Conservation (phyloP, 164 flowering plant genomes). For the Akebia trifoliata region DNA sequence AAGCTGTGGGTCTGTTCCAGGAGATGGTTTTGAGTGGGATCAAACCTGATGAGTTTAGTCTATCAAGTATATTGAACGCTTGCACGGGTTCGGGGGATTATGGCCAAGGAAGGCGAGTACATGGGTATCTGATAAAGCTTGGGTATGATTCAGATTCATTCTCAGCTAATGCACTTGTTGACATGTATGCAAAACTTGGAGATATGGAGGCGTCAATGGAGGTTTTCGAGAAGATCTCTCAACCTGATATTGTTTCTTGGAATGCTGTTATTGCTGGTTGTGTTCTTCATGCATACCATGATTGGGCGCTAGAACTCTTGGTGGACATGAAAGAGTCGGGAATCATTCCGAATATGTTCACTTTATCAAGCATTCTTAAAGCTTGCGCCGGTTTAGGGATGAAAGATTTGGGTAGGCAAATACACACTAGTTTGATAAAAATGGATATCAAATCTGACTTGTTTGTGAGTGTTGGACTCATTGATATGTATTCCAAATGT, state of each 20-base stretch:
- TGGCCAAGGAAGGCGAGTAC: slow-evolving; percentile 48
- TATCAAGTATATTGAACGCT: slow-evolving; percentile 60
- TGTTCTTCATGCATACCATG: slow-evolving; percentile 51
- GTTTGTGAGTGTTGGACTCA: slow-evolving; percentile 54
- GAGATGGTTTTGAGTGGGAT: slow-evolving; percentile 56
- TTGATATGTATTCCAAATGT: slow-evolving; percentile 78
- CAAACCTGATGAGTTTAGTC: slow-evolving; percentile 61
- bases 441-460: slow-evolving; percentile 39
- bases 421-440: slow-evolving; percentile 56
- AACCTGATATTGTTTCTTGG: slow-evolving; percentile 79
- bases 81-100: slow-evolving; percentile 47
- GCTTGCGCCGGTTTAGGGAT: slow-evolving; percentile 48
- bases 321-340: slow-evolving; percentile 43
- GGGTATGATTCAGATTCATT: slow-evolving; percentile 55
- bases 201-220: slow-evolving; percentile 39
- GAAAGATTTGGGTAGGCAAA: slow-evolving; percentile 51
- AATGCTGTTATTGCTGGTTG: slow-evolving; percentile 76
- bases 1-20: slow-evolving; percentile 51
- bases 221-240: slow-evolving; percentile 40
- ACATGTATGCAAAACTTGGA: slow-evolving; percentile 73
- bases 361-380: slow-evolving; percentile 66
- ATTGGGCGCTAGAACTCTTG: slow-evolving; percentile 44
- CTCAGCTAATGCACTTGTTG: slow-evolving; percentile 71
- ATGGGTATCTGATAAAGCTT: slow-evolving; percentile 57
- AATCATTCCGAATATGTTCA: slow-evolving; percentile 49